These are phyloP conservation scores for Ustanciosporium gigantosporum DNA, from an alignment of 1,284 basidiomycete species.

Conservation along the genomic window DNA sequence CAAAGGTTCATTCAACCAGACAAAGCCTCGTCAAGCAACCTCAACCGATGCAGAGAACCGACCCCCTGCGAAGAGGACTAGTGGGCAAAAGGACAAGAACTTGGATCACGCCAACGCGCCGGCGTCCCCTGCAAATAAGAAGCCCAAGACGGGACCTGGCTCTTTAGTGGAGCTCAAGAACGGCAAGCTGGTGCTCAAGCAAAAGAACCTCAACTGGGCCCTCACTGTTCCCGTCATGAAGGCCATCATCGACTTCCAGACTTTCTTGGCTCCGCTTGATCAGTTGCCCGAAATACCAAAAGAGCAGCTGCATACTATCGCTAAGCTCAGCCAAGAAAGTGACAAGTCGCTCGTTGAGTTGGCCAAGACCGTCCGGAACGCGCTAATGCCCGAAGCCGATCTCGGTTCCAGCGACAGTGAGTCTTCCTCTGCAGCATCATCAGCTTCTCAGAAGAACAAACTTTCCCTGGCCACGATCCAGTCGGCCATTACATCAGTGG, in stretches of 20 bases:
- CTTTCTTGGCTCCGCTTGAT: conserved; percentile 27
- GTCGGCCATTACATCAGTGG: conserved; percentile 38
- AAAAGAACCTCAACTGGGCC: conserved; percentile 75
- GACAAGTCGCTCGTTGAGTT: conserved; percentile 48
- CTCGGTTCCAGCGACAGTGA: conserved; percentile 28
- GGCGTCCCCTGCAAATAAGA: conserved; percentile 20
- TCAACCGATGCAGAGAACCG: conserved; percentile 33
- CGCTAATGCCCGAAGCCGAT: conserved; percentile 44
- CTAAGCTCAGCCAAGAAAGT: conserved; percentile 70
- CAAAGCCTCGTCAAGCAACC: conserved; percentile 5
- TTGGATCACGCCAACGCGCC: neutral
- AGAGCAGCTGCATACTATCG: conserved; percentile 73
- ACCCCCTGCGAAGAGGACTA: conserved; percentile 2
- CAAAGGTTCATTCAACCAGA: conserved; percentile 20
- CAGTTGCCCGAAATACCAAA: conserved; percentile 68
- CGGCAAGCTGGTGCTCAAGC: conserved; percentile 76
- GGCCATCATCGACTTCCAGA: conserved; percentile 47
- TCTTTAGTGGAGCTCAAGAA: conserved; percentile 62
- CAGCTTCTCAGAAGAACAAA: conserved; percentile 7
- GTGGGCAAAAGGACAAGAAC: neutral
- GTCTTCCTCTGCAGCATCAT: conserved; percentile 4
- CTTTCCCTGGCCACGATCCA: conserved; percentile 34
- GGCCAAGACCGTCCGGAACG: conserved; percentile 36
- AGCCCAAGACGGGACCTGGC: conserved; percentile 14
- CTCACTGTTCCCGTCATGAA: conserved; percentile 75